Base-by-base conservation (phyloP, 352 stramenopile species). In the Phytophthora cajani region DNA sequence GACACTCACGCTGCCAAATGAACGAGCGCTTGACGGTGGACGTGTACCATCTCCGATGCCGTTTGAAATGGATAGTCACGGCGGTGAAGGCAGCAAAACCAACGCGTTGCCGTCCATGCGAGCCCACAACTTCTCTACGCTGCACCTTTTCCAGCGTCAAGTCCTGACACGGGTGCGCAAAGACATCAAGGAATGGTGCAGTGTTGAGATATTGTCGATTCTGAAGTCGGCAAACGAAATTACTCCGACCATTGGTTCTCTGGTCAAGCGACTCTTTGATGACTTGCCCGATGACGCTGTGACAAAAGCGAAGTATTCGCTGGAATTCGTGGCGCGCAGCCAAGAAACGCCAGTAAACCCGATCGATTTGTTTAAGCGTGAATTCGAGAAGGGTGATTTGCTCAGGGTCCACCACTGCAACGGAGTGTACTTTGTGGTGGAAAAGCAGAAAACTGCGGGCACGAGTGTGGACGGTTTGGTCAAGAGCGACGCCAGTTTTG, bases 101-200 rank as follows among this genome's bases (percentile, higher is more conserved):
- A 74, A 66, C 23, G 33, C 66, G 1, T 63, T 71, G 42, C 69
- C 67, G 12, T 70, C 79, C 12, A 77, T 79, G 21, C 58, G 77
- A 19, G 59, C 79, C 12, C 75, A 89, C 42, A 70, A 87, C 47
- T 85, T 92, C 50, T 85, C 84, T 32, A 78, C 79, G 1, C 60
- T 94, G 42, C 87, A 90, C 32, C 72, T 87, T 32, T 95, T 93
- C 69, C 87, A 95, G 69, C 81, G 82, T 12, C 80, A 90, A 72
- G 81, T 93, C 21, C 54, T 97, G 10, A 88, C 82, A 47, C 79
- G 74, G 11, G 72, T 92, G 47, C 77, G 87, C 23, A 83, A 84
- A 52, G 81, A 90, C 19, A 90, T 97, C 38, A 93, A 93, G 57
- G 89, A 97, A 49, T 95, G 89, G 84, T 92, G 84, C 49, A 93